These are phyloP conservation scores for Chlorella sp. DNA, from an alignment of 139 green algal species.

Conservation along the genomic window DNA sequence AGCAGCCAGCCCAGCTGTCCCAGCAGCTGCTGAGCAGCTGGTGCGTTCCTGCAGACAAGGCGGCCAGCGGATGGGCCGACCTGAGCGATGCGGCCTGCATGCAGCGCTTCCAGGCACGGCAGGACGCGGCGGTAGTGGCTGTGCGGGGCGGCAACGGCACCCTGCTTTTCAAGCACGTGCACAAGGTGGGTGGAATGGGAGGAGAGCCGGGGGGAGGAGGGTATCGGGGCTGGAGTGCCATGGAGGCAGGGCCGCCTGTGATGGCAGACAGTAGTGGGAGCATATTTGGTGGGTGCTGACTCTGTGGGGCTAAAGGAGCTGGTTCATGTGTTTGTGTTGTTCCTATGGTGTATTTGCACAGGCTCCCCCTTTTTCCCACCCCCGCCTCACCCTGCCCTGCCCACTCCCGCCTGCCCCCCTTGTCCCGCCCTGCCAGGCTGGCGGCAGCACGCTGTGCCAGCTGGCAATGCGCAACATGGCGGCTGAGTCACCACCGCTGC, in stretches of 20 bases:
- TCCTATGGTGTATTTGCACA: too few species aligned
- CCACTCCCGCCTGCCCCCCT: neutral
- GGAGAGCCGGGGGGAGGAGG: neutral
- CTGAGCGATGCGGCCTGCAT: slow-evolving; percentile 18
- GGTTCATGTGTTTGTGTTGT: too few species aligned
- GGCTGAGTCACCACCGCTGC: slow-evolving; percentile 11
- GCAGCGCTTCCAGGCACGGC: neutral
- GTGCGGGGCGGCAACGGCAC: neutral
- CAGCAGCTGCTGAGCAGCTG: neutral
- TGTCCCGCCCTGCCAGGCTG: neutral
- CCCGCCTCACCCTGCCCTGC: too few species aligned
- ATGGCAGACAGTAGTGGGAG: too few species aligned
- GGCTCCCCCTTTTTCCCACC: too few species aligned
- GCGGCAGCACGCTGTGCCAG: slow-evolving; percentile 34
- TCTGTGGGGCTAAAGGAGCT: too few species aligned
- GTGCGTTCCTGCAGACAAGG: slow-evolving; percentile 5
- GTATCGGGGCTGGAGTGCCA: too few species aligned
- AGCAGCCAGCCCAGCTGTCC: too few species aligned
- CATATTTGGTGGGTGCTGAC: too few species aligned
- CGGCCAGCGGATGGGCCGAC: neutral
- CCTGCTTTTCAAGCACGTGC: slow-evolving; percentile 41
- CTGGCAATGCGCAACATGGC: slow-evolving; percentile 29
- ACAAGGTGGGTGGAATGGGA: slow-evolving; percentile 34
- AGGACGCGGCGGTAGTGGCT: neutral
- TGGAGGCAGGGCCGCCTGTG: too few species aligned